Percentiles rank a stretch among this genome's conserved stretches.
phyloP scores from a whole-genome alignment of 495 filamentous ascomycete species.

The Aspergillus sclerotioniger region DNA sequence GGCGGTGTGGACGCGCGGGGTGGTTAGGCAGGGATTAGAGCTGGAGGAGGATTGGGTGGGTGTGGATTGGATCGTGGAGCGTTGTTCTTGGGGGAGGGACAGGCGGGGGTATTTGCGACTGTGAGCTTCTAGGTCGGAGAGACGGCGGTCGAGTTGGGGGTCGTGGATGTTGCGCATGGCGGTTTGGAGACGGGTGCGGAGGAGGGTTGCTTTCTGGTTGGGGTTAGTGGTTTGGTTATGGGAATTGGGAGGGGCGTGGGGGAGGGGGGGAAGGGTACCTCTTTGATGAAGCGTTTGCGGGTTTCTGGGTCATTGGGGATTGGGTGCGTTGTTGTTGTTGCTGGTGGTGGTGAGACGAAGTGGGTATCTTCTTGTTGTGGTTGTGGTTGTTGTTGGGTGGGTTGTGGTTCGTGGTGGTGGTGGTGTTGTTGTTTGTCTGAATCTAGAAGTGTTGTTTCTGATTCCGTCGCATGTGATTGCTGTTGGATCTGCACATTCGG shows the following conservation, averaged over 20 bases:
- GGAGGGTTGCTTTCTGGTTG: slow-evolving; percentile 43
- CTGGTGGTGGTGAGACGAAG: not conserved
- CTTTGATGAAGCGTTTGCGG: slow-evolving; percentile 45
- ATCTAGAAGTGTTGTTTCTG: not conserved
- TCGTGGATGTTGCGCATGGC: slow-evolving; percentile 44
- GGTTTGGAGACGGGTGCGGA: slow-evolving; percentile 42
- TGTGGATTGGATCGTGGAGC: slow-evolving; percentile 18
- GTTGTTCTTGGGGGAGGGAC: slow-evolving; percentile 25
- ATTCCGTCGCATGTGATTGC: not conserved
- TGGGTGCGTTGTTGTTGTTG: slow-evolving; percentile 8
- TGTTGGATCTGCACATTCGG: not conserved
- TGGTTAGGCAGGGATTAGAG: slow-evolving; percentile 1
- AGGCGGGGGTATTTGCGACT: slow-evolving; percentile 41
- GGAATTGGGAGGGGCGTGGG: slow-evolving; percentile 7
- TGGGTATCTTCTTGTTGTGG: slow-evolving; percentile 19
- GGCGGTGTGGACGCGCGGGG: slow-evolving; percentile 20
- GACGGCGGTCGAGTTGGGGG: slow-evolving; percentile 44
- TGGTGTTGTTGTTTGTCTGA: slow-evolving; percentile 1
- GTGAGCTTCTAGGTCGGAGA: slow-evolving; percentile 46
- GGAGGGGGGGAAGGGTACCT: slow-evolving; percentile 23
- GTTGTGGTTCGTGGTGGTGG: slow-evolving; percentile 13
- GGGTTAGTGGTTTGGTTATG: slow-evolving; percentile 2
- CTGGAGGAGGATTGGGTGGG: slow-evolving; percentile 17
- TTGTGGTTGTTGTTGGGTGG: slow-evolving; percentile 13
- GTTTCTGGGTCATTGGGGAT: slow-evolving; percentile 38